Evolutionary conservation across 768 basidiomycete genomes (phyloP), one percentile per base, ranked within the genome.

Genomic region (Mycena olivaceomarginata): DNA sequence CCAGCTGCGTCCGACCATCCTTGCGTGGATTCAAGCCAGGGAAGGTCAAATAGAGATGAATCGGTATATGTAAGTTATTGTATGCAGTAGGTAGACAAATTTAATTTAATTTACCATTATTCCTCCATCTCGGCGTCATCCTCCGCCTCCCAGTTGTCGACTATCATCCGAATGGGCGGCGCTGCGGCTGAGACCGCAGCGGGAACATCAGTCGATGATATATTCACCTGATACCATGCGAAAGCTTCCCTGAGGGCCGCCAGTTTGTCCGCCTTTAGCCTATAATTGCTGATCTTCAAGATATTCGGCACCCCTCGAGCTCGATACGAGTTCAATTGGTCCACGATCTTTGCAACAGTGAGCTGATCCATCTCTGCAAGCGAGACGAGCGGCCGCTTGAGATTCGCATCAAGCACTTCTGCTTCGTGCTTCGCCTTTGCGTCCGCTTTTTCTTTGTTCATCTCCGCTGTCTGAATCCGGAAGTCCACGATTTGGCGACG

Each of bases 71-170:
- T 51, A 15, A 6, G 16, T 51, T 51, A 12, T 6, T 51, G 6
- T 18, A 51, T 51, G 48, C 20, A 51, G 1, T 16, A 12, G 6
- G 5, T 62, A 62, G 31, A 25, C 5, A 12, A 40, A 62, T 3
- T 39, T 39, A 62, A 6, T 39, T 39, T 62, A 25, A 62, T 39
- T 62, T 18, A 15, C 15, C 2, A 59, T 41, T 12, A 76, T 77
- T 46, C 60, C 67, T 31, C 81, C 67, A 15, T 72, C 39, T 25
- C n/a, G 6, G 15, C n/a, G 4, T 72, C 22, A 41, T 70, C 66
- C 5, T 74, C 60, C 2, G 78, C 81, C 67, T 82, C 77, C 82
- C 81, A 85, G 4, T 83, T 62, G 0, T 18, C 18, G 2, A 84
- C 70, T 5, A 83, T 80, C 31, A 31, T 31, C 31, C 31, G 31